These are phyloP conservation scores for Suillus ampliporus DNA, from an alignment of 768 basidiomycete species.

Conservation along the genomic window DNA sequence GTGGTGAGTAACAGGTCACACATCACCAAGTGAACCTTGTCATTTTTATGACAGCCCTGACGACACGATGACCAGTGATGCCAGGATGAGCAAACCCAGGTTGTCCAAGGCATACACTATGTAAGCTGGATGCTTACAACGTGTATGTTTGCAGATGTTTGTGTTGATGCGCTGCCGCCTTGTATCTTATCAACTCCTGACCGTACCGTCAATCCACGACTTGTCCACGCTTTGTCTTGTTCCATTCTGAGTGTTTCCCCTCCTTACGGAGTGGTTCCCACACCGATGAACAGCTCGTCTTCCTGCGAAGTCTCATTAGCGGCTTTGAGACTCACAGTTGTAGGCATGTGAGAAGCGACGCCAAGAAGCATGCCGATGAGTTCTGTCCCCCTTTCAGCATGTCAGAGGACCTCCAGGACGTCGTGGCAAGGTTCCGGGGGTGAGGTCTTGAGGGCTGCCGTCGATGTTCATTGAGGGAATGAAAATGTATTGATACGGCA, in stretches of 20 bases:
- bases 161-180: too few species aligned
- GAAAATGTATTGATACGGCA: conserved; percentile 62
- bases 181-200: too few species aligned
- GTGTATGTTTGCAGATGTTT: too few species aligned
- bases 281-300: conserved; percentile 63
- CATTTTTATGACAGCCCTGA: background rate
- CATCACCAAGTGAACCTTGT: conserved; percentile 7
- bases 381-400: conserved; percentile 64
- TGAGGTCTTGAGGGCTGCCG: conserved; percentile 38
- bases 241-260: too few species aligned
- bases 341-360: conserved; percentile 64
- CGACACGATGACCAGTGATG: conserved; percentile 51
- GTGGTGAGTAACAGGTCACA: conserved; percentile 24
- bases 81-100: conserved; percentile 66
- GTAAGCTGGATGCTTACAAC: too few species aligned
- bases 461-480: too few species aligned
- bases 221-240: too few species aligned
- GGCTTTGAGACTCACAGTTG: conserved; percentile 63
- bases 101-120: conserved; percentile 58
- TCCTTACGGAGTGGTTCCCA: too few species aligned
- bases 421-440: conserved; percentile 66
- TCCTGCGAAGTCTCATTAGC: conserved; percentile 53
- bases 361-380: conserved; percentile 65
- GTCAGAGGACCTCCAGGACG: conserved; percentile 55
- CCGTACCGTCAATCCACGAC: too few species aligned